phyloP scores from a whole-genome alignment of 176 grass and related monocot species.

The Musa acuminata region DNA sequence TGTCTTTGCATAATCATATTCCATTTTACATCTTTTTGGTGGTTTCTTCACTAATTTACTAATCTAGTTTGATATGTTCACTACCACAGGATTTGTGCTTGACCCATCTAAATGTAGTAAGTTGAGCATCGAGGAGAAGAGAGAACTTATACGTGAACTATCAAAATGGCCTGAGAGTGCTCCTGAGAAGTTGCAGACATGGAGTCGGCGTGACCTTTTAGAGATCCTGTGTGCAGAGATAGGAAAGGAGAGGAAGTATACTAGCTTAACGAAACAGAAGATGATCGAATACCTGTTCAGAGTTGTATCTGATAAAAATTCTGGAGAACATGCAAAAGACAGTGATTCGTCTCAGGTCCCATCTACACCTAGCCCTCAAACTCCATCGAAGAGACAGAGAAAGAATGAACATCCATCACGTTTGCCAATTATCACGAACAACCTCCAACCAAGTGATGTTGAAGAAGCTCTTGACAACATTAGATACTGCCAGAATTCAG shows the following conservation, averaged over 20 bases:
- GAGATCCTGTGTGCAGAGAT: slow-evolving; percentile 96
- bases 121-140: slow-evolving; percentile 74
- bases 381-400: slow-evolving; percentile 55
- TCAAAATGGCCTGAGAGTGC: slow-evolving; percentile 68
- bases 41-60: too few relatives aligned
- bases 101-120: slow-evolving; percentile 71
- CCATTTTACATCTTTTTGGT: too few relatives aligned
- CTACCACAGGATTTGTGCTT: slow-evolving; percentile 38
- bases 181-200: slow-evolving; percentile 66
- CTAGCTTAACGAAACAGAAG: slow-evolving; percentile 93
- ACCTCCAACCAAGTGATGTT: slow-evolving; percentile 32
- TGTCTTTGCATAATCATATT: too few relatives aligned
- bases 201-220: slow-evolving; percentile 84
- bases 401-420: slow-evolving; percentile 74
- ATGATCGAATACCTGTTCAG: slow-evolving; percentile 93
- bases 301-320: slow-evolving; percentile 53
- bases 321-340: slow-evolving; percentile 50
- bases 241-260: slow-evolving; percentile 92
- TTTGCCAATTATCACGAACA: slow-evolving; percentile 32
- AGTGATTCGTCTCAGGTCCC: slow-evolving; percentile 35
- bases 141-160: slow-evolving; percentile 65
- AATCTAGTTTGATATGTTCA: too few relatives aligned
- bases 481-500: slow-evolving; percentile 72
- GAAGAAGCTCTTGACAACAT: slow-evolving; percentile 28
- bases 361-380: slow-evolving; percentile 42